Evolutionary conservation across 345 rosid species (phyloP).

Genomic region (Dipteronia sinensis): DNA sequence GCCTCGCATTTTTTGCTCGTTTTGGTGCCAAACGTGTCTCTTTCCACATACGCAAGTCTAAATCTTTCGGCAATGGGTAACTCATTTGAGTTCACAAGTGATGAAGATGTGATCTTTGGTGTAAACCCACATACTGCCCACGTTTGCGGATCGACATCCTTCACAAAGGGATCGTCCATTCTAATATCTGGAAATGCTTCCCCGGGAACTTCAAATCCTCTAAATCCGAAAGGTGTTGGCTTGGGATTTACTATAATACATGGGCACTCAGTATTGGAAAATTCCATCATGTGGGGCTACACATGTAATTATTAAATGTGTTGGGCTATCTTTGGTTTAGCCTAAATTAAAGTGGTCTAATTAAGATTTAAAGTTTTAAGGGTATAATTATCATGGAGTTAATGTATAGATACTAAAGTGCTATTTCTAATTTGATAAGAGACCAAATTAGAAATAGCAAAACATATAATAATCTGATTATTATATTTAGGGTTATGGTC

Average conservation of each 20-base stretch:
- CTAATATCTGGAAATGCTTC: slow-evolving; percentile 59
- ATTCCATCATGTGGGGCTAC: too few species aligned
- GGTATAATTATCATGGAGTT: too few species aligned
- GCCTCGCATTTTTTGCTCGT: slow-evolving; percentile 87
- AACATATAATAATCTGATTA: too few species aligned
- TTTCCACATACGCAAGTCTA: slow-evolving; percentile 76
- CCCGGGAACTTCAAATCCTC: slow-evolving; percentile 53
- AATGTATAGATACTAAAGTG: too few species aligned
- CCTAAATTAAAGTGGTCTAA: too few species aligned
- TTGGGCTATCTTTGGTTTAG: too few species aligned
- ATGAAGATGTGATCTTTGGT: slow-evolving; percentile 32
- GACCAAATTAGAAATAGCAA: too few species aligned
- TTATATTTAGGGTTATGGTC: too few species aligned
- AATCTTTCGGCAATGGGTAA: slow-evolving; percentile 82
- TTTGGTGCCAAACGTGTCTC: slow-evolving; percentile 88
- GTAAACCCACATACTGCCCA: slow-evolving; percentile 45
- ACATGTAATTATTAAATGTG: too few species aligned
- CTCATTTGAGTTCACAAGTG: slow-evolving; percentile 40
- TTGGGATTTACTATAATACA: slow-evolving; percentile 78
- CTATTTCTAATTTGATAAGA: too few species aligned
- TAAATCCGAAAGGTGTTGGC: slow-evolving; percentile 59
- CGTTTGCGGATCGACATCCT: slow-evolving; percentile 65
- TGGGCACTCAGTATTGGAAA: slow-evolving; percentile 84
- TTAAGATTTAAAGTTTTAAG: too few species aligned
- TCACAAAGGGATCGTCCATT: slow-evolving; percentile 59